Evolutionary conservation across 2,329 filamentous ascomycete species (phyloP).

Genomic region (Apiospora saccharicola): DNA sequence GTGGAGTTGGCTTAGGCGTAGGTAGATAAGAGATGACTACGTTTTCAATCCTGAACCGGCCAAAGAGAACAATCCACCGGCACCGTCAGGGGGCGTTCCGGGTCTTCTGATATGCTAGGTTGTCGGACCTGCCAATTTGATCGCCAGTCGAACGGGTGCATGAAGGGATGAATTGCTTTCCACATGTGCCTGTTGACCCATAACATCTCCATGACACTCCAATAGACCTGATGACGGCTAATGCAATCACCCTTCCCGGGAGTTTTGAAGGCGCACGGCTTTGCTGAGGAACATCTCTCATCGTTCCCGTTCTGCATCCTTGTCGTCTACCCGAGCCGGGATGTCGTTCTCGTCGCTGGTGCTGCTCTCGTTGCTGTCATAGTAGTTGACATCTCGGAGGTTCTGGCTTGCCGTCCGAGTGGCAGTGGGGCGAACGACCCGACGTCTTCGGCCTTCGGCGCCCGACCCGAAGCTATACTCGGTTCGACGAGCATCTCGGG

Average conservation of each 20-base stretch:
- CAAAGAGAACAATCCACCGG: not conserved
- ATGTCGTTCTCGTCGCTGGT: not conserved
- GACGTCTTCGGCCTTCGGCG: not conserved
- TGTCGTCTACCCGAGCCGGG: not conserved
- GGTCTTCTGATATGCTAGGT: too few species aligned
- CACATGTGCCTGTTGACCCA: constrained; percentile 2
- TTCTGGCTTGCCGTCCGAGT: not conserved
- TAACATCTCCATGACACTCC: not conserved
- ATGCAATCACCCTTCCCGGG: not conserved
- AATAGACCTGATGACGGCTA: not conserved
- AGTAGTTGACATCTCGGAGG: not conserved
- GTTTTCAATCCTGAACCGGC: not conserved
- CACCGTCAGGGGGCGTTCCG: not conserved
- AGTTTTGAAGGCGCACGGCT: not conserved
- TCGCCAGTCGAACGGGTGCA: not conserved
- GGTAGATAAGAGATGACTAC: not conserved
- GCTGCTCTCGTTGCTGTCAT: not conserved
- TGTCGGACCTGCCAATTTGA: not conserved
- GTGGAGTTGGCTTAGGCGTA: too few species aligned
- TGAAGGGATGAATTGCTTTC: not conserved
- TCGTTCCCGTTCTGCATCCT: too few species aligned
- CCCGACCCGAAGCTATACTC: not conserved
- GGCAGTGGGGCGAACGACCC: not conserved
- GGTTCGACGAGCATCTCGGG: not conserved
- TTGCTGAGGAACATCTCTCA: too few species aligned